phyloP scores from a whole-genome alignment of 352 stramenopile genomes.

The Pythium graminicola region DNA sequence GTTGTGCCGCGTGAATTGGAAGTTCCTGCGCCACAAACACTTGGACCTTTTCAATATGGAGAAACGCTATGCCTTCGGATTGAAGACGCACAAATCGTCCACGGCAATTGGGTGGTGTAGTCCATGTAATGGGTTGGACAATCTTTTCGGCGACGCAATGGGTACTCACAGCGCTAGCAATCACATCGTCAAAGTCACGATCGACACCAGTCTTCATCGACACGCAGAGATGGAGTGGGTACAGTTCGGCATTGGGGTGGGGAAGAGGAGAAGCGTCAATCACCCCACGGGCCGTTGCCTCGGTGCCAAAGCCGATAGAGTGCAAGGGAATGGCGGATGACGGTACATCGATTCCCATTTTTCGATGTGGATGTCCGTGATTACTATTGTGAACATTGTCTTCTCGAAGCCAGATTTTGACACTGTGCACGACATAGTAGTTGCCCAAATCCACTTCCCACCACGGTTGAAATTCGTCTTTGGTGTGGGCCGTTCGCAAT shows the following conservation, averaged over 20 bases:
- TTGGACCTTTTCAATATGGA: slow-evolving; percentile 58
- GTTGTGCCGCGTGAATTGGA: slow-evolving; percentile 9
- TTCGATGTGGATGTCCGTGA: not conserved
- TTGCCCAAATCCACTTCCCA: slow-evolving; percentile 32
- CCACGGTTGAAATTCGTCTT: slow-evolving; percentile 27
- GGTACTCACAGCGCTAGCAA: slow-evolving; percentile 42
- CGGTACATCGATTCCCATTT: slow-evolving; percentile 14
- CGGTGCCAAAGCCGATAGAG: slow-evolving; percentile 14
- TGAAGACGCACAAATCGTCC: slow-evolving; percentile 60
- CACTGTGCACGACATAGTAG: slow-evolving; percentile 26
- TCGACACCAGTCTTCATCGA: slow-evolving; percentile 62
- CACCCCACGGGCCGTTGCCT: slow-evolving; percentile 1
- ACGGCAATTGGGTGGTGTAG: slow-evolving; percentile 40
- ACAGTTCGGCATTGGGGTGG: slow-evolving; percentile 25
- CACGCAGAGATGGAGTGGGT: slow-evolving; percentile 45
- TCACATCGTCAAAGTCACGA: slow-evolving; percentile 49
- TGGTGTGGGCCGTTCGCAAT: slow-evolving; percentile 22
- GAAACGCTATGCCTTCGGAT: slow-evolving; percentile 30
- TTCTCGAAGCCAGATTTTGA: slow-evolving; percentile 28
- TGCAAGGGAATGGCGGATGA: slow-evolving; percentile 8
- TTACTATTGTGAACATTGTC: slow-evolving; percentile 16
- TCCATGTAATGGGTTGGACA: slow-evolving; percentile 34
- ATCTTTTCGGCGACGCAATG: slow-evolving; percentile 28
- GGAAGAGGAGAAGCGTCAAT: slow-evolving; percentile 4
- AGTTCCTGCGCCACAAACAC: slow-evolving; percentile 37